Evolutionary conservation across 2,329 filamentous ascomycete species (phyloP), one percentile per base, ranked within the genome.

Genomic region (Biscogniauxia marginata): DNA sequence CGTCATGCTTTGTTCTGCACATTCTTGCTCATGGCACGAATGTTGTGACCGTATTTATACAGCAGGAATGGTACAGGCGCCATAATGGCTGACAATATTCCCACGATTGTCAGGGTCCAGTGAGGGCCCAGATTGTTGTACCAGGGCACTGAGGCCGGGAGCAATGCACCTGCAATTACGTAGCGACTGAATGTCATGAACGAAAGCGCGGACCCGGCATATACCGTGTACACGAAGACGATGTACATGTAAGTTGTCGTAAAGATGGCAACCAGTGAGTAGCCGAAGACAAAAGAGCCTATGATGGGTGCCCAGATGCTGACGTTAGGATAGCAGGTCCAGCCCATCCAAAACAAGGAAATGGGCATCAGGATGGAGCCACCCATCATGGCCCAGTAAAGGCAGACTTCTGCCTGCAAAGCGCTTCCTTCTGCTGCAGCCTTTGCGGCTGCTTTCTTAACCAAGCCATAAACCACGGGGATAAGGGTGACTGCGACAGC

Each of bases 191-290:
- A 67, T 0, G 76, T 77, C 44, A 76, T 68, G 47, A 75, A 70
- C 0, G 74, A 71, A n/a, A 79, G 59, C 1, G 72, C 77, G 22
- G 69, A 72, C 3, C 75, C 76, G 7, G 77, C 73, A 48, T 75
- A 75, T 11, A 62, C 63, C 5, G 70, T 71, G 59, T 78, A 79
- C 16, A 67, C 71, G 61, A 78, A 74, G 64, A 63, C 78, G 67
- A 79, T 79, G 74, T 76, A 84, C 75, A 58, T 80, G 73, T 65
- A 81, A 20, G 68, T 67, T 3, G 71, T 71, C 46, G 76, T 71
- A 59, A 75, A 78, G 58, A 79, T 74, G 11, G 71, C 70, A 30
- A 76, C 72, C 56, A 78, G 71, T 21, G 70, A 71, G 53, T 75
- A 76, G 24, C 77, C 76, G 54, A 79, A 76, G 0, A 75, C 63